Base-by-base conservation (phyloP, 2,329 filamentous ascomycete species). In the Zasmidium citrigriseum region DNA sequence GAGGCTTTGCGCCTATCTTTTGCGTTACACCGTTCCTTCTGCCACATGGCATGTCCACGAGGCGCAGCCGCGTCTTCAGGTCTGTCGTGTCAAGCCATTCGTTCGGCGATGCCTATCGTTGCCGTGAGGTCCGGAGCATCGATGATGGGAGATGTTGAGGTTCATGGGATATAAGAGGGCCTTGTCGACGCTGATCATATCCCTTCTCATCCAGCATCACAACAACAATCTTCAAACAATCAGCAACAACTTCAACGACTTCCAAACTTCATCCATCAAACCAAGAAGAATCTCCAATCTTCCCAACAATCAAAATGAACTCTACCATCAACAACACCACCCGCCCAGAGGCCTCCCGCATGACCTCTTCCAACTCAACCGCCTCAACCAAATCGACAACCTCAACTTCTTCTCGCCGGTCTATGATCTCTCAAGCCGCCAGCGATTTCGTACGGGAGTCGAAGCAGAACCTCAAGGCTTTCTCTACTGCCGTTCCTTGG, bases 181-280 rank as follows among this genome's bases (percentile, higher is more conserved):
- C 4, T 10, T 2, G n/a, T 20, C 14, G n/a, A 29, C 21, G 9
- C 46, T 7, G 23, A 25, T 24, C 20, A n/a, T 9, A 29, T 20
- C 22, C 29, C 10, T 3, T 46, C 23, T 46, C 41, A 47, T 54
- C 50, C 52, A 54, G 41, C 52, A 54, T 2, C 34, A 54, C 52
- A 54, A 47, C 38, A 29, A n/a, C n/a, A 34, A 52, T 18, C 29
- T 41, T 41, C 34, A 7, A 34, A 41, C 34, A 41, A 41, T n/a
- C 34, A 41, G 12, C 5, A 41, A 38, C 27, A 45, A 52, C 34
- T 23, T 44, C 9, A 52, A 52, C 29, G 24, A 34, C 29, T 23
- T 23, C 2, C 47, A 52, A 41, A 18, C 27, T 41, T n/a, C n/a
- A n/a, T n/a, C n/a, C 29, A 41, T 22, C 49, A 38, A 11, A 11